Evolutionary conservation across 768 basidiomycete species (phyloP).

Genomic region (Lactarius deliciosus): DNA sequence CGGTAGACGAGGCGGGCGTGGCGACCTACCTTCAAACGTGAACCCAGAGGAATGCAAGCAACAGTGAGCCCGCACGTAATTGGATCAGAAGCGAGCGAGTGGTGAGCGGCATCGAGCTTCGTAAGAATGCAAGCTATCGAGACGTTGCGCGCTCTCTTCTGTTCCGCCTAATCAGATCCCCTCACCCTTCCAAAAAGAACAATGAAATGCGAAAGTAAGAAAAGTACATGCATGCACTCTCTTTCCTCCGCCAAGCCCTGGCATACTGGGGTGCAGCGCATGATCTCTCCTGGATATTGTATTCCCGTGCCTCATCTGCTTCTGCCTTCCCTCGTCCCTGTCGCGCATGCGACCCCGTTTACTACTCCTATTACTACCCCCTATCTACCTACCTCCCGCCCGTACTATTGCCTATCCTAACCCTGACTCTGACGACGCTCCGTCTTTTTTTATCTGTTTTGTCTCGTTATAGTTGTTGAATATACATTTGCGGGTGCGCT

Average conservation of each 20-base stretch:
- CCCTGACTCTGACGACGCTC: conserved; percentile 1
- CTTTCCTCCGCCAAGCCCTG: neutral
- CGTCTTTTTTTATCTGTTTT: neutral
- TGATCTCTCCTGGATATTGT: neutral
- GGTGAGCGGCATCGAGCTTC: neutral
- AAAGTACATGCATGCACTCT: conserved; percentile 1
- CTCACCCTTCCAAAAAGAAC: neutral
- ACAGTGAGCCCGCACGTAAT: conserved; percentile 50
- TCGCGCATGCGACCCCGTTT: neutral
- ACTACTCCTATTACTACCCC: neutral
- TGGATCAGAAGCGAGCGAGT: neutral
- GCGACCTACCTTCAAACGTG: conserved; percentile 46
- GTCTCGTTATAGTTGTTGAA: conserved; percentile 2
- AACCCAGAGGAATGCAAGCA: conserved; percentile 92
- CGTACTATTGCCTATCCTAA: conserved; percentile 2
- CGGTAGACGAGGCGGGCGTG: conserved; percentile 45
- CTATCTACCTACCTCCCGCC: neutral
- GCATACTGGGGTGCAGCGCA: neutral
- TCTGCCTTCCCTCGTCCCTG: neutral
- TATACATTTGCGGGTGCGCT: neutral
- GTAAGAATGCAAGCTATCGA: neutral
- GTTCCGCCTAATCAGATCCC: neutral
- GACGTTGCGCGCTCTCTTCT: neutral
- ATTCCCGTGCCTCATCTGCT: neutral
- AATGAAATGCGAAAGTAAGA: neutral